phyloP scores from a whole-genome alignment of 2,329 filamentous ascomycete species.

The Colletotrichum sp. region DNA sequence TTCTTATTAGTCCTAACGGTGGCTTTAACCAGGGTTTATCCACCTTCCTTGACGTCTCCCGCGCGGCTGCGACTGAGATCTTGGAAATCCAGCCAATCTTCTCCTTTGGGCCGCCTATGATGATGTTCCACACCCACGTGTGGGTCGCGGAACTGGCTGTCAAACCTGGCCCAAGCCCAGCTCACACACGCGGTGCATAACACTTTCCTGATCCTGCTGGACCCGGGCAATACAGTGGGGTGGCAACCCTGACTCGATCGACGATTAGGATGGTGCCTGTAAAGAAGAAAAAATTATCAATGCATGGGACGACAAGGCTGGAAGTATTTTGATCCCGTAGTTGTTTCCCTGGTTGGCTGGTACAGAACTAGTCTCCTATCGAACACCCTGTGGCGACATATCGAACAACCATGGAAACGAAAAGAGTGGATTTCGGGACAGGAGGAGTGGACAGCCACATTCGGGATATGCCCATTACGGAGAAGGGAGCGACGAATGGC shows the following conservation, averaged over 20 bases:
- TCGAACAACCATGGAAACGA: not conserved
- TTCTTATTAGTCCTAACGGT: not conserved
- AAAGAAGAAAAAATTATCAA: not conserved
- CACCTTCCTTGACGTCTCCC: constrained; percentile 12
- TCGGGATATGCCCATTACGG: constrained; percentile 5
- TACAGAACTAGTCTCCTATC: not conserved
- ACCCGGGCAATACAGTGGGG: not conserved
- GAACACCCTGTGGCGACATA: not conserved
- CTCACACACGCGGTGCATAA: not conserved
- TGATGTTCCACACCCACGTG: not conserved
- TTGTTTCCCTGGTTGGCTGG: not conserved
- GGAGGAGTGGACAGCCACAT: not conserved
- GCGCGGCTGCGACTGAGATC: constrained; percentile 4
- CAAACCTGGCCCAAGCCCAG: not conserved
- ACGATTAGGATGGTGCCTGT: not conserved
- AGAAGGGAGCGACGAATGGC: not conserved
- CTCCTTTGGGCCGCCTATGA: not conserved
- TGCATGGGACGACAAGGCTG: not conserved
- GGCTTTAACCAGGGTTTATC: not conserved
- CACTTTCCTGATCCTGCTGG: not conserved
- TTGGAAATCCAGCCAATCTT: not conserved
- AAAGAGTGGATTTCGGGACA: not conserved
- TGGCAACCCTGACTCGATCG: constrained; percentile 10
- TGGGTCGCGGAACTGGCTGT: not conserved
- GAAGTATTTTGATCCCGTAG: not conserved